Evolutionary conservation across 2,329 filamentous ascomycete species (phyloP), one percentile per base, ranked within the genome.

Genomic region (Exserohilum rostratum): DNA sequence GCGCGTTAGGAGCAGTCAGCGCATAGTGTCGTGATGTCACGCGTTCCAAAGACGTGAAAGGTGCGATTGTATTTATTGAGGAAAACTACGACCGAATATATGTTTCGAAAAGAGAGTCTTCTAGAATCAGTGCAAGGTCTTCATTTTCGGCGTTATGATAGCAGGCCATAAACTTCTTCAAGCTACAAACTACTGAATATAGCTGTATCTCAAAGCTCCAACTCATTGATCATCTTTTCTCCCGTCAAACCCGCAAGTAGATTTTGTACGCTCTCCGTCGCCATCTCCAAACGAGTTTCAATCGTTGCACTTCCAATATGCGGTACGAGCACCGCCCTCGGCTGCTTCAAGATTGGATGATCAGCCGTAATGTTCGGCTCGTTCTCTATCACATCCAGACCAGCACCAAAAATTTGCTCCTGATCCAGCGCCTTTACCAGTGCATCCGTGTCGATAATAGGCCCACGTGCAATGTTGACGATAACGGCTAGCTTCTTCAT

Each of bases 211-310:
- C 61, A 70, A 6, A 71, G 39, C 25, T 63, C 49, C 29, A 65
- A 42, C 45, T 73, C 70, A 33, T 73, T 72, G 0, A 71, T 62
- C 70, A 71, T 71, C 2, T 38, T 42, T n/a, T 57, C 61, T 5
- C 62, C 68, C 7, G 33, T 48, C 44, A 71, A 18, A 0, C 68
- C 68, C 1, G 70, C 69, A n/a, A 72, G 42, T 64, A 87, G 54
- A 61, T 86, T 86, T 50, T 81, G 77, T 61, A 86, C 64, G 20
- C 83, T 82, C 58, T 85, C 71, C 42, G 82, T 67, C 65, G 85
- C 84, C 83, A 86, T 86, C 47, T 84, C 80, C 63, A 78, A 65
- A 42, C 85, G 81, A 5, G 83, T 85, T 70, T 85, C 83, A 62
- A 79, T 80, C 3, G 82, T 85, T 46, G 77, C 79, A 1, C 82